phyloP scores from a whole-genome alignment of 2,329 filamentous ascomycete genomes.

The Chalara sp. region DNA sequence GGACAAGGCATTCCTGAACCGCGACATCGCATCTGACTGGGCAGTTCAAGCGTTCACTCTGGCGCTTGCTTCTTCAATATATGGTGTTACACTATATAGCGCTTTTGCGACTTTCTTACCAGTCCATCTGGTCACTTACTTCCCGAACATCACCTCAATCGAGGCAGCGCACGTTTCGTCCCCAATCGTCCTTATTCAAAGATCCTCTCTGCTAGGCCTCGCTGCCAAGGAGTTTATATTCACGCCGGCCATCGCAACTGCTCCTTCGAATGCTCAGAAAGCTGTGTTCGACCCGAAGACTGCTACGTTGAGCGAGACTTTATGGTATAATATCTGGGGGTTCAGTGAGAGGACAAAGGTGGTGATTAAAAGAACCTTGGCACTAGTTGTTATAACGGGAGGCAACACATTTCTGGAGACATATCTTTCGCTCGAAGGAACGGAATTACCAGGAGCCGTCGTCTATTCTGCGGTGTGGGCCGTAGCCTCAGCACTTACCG shows the following conservation, averaged over 20 bases:
- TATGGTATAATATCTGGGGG: conserved; percentile 68
- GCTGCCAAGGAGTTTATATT: conserved; percentile 76
- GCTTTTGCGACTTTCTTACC: conserved; percentile 68
- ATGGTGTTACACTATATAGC: conserved; percentile 64
- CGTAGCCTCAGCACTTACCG: conserved; percentile 53
- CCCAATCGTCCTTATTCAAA: conserved; percentile 52
- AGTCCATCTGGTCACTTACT: conserved; percentile 65
- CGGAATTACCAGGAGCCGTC: conserved; percentile 62
- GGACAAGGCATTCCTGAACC: conserved; percentile 41
- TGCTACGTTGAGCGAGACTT: conserved; percentile 61
- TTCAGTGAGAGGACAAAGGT: conserved; percentile 56
- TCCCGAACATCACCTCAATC: conserved; percentile 64
- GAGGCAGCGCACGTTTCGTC: conserved; percentile 59
- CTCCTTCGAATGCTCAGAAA: conserved; percentile 42
- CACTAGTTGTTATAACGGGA: conserved; percentile 50
- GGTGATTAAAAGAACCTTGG: conserved; percentile 56
- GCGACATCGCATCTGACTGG: conserved; percentile 57
- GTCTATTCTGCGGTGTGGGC: conserved; percentile 73
- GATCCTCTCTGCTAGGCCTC: conserved; percentile 52
- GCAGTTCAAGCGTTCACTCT: conserved; percentile 58
- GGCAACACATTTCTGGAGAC: conserved; percentile 58
- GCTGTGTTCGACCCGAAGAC: conserved; percentile 55
- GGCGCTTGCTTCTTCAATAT: conserved; percentile 64
- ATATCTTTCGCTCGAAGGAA: conserved; percentile 59
- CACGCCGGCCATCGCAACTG: conserved; percentile 49